Evolutionary conservation across 2,329 filamentous ascomycete species (phyloP).

Genomic region (Bipolaris cookei): DNA sequence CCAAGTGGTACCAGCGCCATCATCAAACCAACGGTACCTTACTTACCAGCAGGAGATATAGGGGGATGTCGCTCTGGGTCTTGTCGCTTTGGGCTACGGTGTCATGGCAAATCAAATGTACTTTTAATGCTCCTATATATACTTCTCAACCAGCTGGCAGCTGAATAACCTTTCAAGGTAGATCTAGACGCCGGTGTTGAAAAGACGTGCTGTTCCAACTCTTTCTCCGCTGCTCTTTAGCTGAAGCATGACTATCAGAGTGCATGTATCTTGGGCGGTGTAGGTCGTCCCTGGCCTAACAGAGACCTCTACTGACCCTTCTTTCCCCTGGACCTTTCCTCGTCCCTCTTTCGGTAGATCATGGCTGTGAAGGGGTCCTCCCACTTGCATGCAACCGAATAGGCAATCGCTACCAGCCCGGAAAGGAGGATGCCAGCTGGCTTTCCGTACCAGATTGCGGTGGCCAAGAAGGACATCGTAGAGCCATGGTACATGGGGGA

Average conservation of each 20-base stretch:
- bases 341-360: constrained; percentile 88
- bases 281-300: background rate
- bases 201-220: constrained; percentile 10
- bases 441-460: constrained; percentile 82
- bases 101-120: constrained; percentile 17
- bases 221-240: background rate
- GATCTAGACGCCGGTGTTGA: constrained; percentile 13
- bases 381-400: constrained; percentile 79
- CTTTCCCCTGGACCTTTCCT: constrained; percentile 52
- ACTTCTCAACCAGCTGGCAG: constrained; percentile 11
- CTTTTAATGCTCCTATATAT: constrained; percentile 18
- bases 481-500: constrained; percentile 97
- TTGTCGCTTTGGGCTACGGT: constrained; percentile 27
- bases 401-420: constrained; percentile 74
- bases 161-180: constrained; percentile 15
- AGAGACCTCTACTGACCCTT: constrained; percentile 34
- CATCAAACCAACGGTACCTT: background rate
- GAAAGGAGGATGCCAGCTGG: constrained; percentile 84
- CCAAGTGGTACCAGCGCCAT: background rate
- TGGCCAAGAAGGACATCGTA: constrained; percentile 89
- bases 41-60: constrained; percentile 3
- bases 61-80: constrained; percentile 15
- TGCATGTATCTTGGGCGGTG: background rate
- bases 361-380: constrained; percentile 94
- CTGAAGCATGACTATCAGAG: background rate